phyloP scores from a whole-genome alignment of 129 eudicot genomes.

The Centella asiatica region DNA sequence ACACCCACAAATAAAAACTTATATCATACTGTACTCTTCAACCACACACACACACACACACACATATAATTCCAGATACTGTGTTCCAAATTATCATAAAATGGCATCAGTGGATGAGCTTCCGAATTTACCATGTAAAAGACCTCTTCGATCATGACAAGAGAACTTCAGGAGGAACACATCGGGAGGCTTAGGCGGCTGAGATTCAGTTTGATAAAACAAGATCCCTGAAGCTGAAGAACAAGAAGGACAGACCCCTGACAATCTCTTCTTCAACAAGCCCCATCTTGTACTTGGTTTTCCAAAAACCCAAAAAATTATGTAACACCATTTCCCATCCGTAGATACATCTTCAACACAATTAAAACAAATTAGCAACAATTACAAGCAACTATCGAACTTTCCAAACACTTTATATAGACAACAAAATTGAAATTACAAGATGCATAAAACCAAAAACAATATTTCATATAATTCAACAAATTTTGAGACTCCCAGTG shows the following conservation, averaged over 20 bases:
- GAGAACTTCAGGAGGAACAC: constrained; percentile 78
- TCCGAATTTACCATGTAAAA: constrained; percentile 61
- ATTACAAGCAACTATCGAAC: neutral
- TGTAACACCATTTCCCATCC: constrained; percentile 88
- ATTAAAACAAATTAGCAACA: constrained; percentile 5
- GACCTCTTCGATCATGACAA: constrained; percentile 63
- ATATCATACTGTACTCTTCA: neutral
- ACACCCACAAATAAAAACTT: neutral
- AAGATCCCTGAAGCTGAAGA: constrained; percentile 62
- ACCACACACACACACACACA: neutral
- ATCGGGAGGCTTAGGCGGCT: constrained; percentile 67
- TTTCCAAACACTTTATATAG: too few species aligned
- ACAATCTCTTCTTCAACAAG: constrained; percentile 65
- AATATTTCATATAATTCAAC: neutral
- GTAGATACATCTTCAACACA: constrained; percentile 72
- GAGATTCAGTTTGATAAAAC: constrained; percentile 49
- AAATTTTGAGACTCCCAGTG: neutral
- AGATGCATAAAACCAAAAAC: neutral
- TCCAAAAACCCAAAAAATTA: constrained; percentile 72
- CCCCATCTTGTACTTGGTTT: constrained; percentile 59
- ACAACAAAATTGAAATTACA: too few species aligned
- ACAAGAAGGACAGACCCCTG: constrained; percentile 80
- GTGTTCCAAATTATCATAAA: neutral
- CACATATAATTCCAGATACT: neutral
- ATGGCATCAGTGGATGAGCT: too few species aligned